phyloP scores from a whole-genome alignment of 192 early-diverging fungal genomes.

The Rhizophagus clarus region DNA sequence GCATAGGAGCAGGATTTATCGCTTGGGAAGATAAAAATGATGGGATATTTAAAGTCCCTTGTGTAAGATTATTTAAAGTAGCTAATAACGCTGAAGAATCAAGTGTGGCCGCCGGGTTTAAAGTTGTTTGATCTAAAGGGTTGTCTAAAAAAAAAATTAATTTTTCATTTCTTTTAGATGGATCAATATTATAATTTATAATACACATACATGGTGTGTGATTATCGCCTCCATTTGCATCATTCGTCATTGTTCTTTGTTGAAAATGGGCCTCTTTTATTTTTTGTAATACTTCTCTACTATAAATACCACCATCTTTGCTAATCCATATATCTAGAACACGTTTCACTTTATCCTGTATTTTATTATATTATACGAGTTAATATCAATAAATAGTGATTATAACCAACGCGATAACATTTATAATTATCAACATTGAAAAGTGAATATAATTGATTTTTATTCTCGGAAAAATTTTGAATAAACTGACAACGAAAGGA shows the following conservation, averaged over 20 bases:
- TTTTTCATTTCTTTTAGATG: not conserved
- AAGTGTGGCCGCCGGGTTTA: not conserved
- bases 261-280: constrained; percentile 31
- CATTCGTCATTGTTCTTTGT: not conserved
- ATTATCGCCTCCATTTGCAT: not conserved
- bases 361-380: constrained; percentile 9
- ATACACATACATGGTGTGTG: constrained; percentile 17
- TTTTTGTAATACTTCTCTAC: constrained; percentile 12
- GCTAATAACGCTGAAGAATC: constrained; percentile 29
- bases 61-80: constrained; percentile 28
- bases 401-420: not conserved
- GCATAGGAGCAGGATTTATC: constrained; percentile 9
- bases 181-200: not conserved
- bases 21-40: constrained; percentile 14
- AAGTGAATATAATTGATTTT: no score
- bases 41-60: constrained; percentile 33
- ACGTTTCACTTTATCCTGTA: constrained; percentile 51
- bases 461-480: no score
- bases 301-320: constrained; percentile 27
- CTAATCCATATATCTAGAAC: constrained; percentile 45
- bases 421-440: not conserved
- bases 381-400: constrained; percentile 1
- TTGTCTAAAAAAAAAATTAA: not conserved
- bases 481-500: no score
- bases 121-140: constrained; percentile 7